These are phyloP conservation scores for Myxozyma geophila DNA, from an alignment of 805 yeast species.

Conservation along the genomic window DNA sequence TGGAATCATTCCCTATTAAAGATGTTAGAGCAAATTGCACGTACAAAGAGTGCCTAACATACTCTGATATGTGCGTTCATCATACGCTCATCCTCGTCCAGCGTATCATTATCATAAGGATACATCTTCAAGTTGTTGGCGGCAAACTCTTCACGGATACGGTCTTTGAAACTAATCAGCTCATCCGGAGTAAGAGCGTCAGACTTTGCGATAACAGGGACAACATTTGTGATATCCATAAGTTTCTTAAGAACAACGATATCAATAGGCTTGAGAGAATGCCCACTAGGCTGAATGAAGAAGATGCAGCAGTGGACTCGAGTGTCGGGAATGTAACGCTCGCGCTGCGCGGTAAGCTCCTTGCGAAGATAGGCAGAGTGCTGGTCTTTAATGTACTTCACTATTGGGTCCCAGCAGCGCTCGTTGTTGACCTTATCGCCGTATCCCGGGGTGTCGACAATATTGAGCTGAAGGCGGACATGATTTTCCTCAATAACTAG, in stretches of 20 bases:
- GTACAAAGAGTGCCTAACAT: conserved; percentile 59
- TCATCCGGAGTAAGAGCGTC: conserved; percentile 88
- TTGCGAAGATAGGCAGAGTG: conserved; percentile 87
- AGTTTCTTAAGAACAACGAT: conserved; percentile 79
- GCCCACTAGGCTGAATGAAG: conserved; percentile 86
- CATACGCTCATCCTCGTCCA: conserved; percentile 46
- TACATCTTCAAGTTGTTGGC: conserved; percentile 75
- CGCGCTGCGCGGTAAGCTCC: conserved; percentile 83
- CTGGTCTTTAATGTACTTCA: conserved; percentile 84
- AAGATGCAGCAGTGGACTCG: conserved; percentile 93
- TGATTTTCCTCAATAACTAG: conserved; percentile 74
- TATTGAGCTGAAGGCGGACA: conserved; percentile 81
- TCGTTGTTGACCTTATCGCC: conserved; percentile 86
- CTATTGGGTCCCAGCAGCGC: conserved; percentile 86
- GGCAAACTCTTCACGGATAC: conserved; percentile 67
- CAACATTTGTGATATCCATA: conserved; percentile 88
- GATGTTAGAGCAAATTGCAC: background rate
- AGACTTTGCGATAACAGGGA: conserved; percentile 93
- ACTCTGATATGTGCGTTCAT: conserved; percentile 64
- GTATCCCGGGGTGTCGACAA: conserved; percentile 97
- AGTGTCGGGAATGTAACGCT: conserved; percentile 74
- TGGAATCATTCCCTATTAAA: conserved; percentile 55
- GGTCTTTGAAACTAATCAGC: conserved; percentile 75
- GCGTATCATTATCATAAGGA: conserved; percentile 69
- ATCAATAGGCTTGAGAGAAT: conserved; percentile 75